Conservation (phyloP, 495 filamentous ascomycete genomes). For the Tuber aestivum region DNA sequence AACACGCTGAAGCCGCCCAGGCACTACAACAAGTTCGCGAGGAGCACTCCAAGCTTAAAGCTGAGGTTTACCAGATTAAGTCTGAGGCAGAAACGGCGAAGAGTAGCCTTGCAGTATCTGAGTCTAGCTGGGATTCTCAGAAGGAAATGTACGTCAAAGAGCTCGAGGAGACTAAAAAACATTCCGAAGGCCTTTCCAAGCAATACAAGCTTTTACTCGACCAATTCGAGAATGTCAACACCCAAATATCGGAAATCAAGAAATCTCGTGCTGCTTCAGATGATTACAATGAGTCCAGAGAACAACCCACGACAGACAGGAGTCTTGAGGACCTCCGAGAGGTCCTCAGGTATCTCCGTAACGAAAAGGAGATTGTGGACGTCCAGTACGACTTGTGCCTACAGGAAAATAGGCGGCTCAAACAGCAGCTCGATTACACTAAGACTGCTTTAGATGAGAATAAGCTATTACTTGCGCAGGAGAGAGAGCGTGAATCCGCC, state of each 20-base stretch:
- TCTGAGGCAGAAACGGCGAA: conserved; percentile 76
- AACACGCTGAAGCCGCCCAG: conserved; percentile 88
- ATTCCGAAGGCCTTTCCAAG: conserved; percentile 70
- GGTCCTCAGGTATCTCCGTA: conserved; percentile 80
- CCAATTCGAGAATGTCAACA: conserved; percentile 74
- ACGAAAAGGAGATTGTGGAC: conserved; percentile 95
- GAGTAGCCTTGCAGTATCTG: conserved; percentile 67
- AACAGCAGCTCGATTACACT: conserved; percentile 82
- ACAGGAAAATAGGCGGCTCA: conserved; percentile 76
- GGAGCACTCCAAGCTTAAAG: conserved; percentile 74
- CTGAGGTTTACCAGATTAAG: conserved; percentile 62
- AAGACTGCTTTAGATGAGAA: conserved; percentile 81
- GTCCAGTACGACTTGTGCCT: conserved; percentile 83
- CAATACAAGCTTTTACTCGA: conserved; percentile 85
- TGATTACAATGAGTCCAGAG: conserved; percentile 46
- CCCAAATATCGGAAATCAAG: conserved; percentile 70
- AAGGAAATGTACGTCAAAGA: conserved; percentile 76
- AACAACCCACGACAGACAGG: conserved; percentile 44
- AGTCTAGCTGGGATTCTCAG: conserved; percentile 80
- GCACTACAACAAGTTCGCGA: conserved; percentile 66
- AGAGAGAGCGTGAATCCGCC: conserved; percentile 70
- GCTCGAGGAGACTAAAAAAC: conserved; percentile 64
- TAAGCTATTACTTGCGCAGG: conserved; percentile 77
- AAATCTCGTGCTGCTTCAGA: conserved; percentile 57
- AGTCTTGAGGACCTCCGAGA: conserved; percentile 73